Base-by-base conservation (phyloP, 192 early-diverging fungal species). In the Phlyctochytrium planicorne region DNA sequence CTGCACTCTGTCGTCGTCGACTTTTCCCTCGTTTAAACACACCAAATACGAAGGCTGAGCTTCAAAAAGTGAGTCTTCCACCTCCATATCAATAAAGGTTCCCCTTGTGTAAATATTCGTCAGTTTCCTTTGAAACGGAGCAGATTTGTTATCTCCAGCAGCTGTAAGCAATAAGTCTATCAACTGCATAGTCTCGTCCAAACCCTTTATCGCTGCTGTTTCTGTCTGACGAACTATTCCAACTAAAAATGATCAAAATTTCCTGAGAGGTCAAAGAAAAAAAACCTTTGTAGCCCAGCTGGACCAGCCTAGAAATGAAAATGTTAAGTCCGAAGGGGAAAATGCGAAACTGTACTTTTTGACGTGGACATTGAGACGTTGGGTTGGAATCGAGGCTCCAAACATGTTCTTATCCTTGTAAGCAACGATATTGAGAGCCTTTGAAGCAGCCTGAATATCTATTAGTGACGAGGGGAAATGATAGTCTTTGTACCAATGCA, bases 181-280 rank as follows among this genome's bases (percentile, higher is more conserved):
- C n/a, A 53, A 53, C 14, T 33, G 50, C 16, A 59, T 23, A 66
- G 2, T 23, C 10, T 14, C 17, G 23, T 31, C 14, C 63, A 1
- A 27, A 78, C 77, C 77, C 74, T 96, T 96, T 40, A 94, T 72
- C 27, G 92, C 92, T 0, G 92, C 94, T 0, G 91, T 94, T 62
- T 96, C 92, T 47, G 80, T 81, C 77, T 96, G 94, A 17, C 85
- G 69, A 30, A 96, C 87, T 1, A 96, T 78, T 0, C 92, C 94
- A 10, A 96, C 94, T 69, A 25, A 27, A 29, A 70, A 33, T 20
- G 36, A 66, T 29, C 57, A 67, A 60, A 40, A 37, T 2, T 25
- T 36, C 17, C 33, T 10, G 40, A 25, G n/a, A 12, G 40, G 23
- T 36, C 37, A 23, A 0, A 52, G 17, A 20, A 30, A 50, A 27